Evolutionary conservation across 1,284 basidiomycete genomes (phyloP), one percentile per base, ranked within the genome.

Genomic region (Coniferiporia weirii): DNA sequence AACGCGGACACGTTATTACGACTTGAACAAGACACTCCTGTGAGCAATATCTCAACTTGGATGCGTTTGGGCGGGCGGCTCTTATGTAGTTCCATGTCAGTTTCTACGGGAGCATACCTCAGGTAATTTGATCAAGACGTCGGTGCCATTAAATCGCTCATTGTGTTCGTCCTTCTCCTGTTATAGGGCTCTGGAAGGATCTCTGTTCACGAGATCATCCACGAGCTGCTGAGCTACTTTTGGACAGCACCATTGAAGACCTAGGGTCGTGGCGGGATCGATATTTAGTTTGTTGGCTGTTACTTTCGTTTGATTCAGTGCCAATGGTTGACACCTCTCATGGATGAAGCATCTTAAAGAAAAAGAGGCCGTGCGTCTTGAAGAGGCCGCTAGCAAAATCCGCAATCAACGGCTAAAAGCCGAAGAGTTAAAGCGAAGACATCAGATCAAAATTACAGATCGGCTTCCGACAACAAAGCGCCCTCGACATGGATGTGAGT

Each of bases 361-460:
- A 56, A 75, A 76, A 56, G 85, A 89, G 70, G 77, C 79, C 15
- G 74, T 75, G 66, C 78, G 84, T 47, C 71, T 91, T 10, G 82
- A 88, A 67, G 79, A 82, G 67, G 74, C 81, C 8, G 79, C 80
- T 36, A 76, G 73, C 52, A 81, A 75, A 63, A 75, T 91, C 61
- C 80, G 86, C 63, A 79, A 71, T 53, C 81, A 86, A 64, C 80
- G 87, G 20, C 75, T 80, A 66, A 83, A 86, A 68, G 85, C 79
- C 17, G 85, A 84, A 52, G 83, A 85, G 67, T 80, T 82, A 62
- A 89, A 86, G 75, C 87, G 78, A 69, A 85, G 85, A 70, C 78
- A 81, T 61, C 83, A 85, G 69, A 80, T 90, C 61, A 89, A 88
- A 69, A 66, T 85, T 56, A 89, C 85, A 17, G 85, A 87, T 70